Evolutionary conservation across 768 basidiomycete genomes (phyloP).

Genomic region (Naganishia friedmannii): DNA sequence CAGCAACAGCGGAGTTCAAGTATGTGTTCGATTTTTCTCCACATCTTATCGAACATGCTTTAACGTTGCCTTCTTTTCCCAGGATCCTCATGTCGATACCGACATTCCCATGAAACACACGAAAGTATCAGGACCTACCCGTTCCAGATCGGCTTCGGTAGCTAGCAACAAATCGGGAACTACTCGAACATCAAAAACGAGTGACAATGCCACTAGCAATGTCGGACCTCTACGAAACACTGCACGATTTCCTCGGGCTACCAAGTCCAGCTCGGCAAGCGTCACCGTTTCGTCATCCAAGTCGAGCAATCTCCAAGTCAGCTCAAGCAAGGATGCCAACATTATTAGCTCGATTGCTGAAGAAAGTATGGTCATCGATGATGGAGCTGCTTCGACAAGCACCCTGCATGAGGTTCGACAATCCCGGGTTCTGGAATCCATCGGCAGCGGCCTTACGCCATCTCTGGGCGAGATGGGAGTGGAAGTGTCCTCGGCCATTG

Average conservation of each 20-base stretch:
- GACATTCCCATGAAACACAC: constrained; percentile 57
- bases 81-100: constrained; percentile 58
- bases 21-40: constrained; percentile 24
- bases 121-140: constrained; percentile 59
- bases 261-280: constrained; percentile 25
- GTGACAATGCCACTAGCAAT: constrained; percentile 36
- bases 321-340: constrained; percentile 37
- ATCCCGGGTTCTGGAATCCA: constrained; percentile 7
- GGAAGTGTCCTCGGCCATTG: constrained; percentile 33
- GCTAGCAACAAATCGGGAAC: constrained; percentile 53
- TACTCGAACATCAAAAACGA: constrained; percentile 16
- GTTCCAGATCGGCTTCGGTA: constrained; percentile 67
- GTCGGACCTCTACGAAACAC: constrained; percentile 39
- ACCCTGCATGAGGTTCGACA: constrained; percentile 42
- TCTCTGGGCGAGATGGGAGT: constrained; percentile 33
- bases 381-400: constrained; percentile 36
- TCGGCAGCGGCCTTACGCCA: constrained; percentile 32
- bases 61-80: neutral
- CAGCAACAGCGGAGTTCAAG: constrained; percentile 68
- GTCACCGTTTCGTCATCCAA: constrained; percentile 35
- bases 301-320: constrained; percentile 34
- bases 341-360: constrained; percentile 33
- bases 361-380: constrained; percentile 33
- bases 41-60: constrained; percentile 39
- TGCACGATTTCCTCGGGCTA: constrained; percentile 6